Evolutionary conservation across 164 flowering plant genomes (phyloP).

Genomic region (Echeveria elegans): DNA sequence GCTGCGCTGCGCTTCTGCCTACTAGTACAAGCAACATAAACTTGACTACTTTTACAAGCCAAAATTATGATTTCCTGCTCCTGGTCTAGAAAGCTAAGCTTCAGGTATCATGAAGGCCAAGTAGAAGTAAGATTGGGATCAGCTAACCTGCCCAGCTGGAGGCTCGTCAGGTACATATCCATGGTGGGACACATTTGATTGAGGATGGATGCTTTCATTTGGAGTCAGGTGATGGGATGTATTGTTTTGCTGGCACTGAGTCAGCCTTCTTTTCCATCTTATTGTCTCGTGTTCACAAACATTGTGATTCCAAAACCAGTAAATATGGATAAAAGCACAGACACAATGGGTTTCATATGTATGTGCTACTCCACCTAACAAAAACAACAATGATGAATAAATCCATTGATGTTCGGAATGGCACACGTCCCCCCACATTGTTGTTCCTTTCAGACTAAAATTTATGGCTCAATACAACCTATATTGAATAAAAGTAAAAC

Average conservation of each 20-base stretch:
- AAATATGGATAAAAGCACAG: slow-evolving; percentile 38
- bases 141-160: slow-evolving; percentile 7
- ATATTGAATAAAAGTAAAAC: too few relatives aligned
- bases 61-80: not conserved
- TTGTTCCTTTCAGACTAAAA: too few relatives aligned
- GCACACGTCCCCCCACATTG: too few relatives aligned
- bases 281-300: slow-evolving; percentile 24
- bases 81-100: too few relatives aligned
- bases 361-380: slow-evolving; percentile 27
- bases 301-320: slow-evolving; percentile 51
- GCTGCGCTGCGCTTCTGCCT: too few relatives aligned
- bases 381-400: too few relatives aligned
- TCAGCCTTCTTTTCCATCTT: slow-evolving; percentile 15
- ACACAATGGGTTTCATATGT: slow-evolving; percentile 33
- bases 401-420: too few relatives aligned
- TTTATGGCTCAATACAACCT: too few relatives aligned
- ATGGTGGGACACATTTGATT: slow-evolving; percentile 10
- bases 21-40: not conserved
- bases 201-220: slow-evolving; percentile 7
- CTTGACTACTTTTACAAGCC: not conserved
- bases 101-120: not conserved
- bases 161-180: slow-evolving; percentile 11
- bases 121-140: not conserved
- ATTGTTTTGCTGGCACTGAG: slow-evolving; percentile 10
- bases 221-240: slow-evolving; percentile 9